Conservation (phyloP, 148 eudicot genomes). For the Spergularia bocconei region DNA sequence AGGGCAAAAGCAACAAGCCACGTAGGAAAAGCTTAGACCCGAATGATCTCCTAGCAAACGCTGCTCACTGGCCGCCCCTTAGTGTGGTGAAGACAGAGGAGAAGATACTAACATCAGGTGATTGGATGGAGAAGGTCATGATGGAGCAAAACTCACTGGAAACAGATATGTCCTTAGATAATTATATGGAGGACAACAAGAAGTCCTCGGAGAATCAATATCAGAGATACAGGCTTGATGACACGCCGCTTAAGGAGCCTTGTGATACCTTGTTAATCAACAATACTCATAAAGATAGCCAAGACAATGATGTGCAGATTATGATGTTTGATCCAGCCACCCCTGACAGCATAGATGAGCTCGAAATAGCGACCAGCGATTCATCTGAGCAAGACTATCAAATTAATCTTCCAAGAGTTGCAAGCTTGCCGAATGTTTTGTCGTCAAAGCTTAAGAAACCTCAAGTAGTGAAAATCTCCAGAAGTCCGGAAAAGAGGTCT, state of each 20-base stretch:
- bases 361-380: conserved; percentile 65
- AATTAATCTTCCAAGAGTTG: conserved; percentile 40
- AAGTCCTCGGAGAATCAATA: conserved; percentile 32
- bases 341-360: conserved; percentile 54
- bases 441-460: conserved; percentile 54
- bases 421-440: conserved; percentile 40
- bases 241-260: conserved; percentile 28
- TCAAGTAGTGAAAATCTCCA: conserved; percentile 36
- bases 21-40: conserved; percentile 65
- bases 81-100: conserved; percentile 34
- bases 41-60: conserved; percentile 40
- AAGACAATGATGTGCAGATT: conserved; percentile 18
- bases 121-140: conserved; percentile 45
- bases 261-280: conserved; percentile 12
- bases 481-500: conserved; percentile 60
- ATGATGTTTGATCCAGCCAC: conserved; percentile 38
- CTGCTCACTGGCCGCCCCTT: conserved; percentile 44
- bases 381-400: conserved; percentile 65
- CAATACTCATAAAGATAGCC: conserved; percentile 32
- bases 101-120: conserved; percentile 34
- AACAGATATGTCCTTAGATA: conserved; percentile 27
- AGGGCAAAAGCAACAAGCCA: conserved; percentile 39
- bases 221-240: conserved; percentile 23
- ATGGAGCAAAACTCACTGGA: conserved; percentile 34
- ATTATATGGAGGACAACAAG: conserved; percentile 34